Conservation (phyloP, 2,329 filamentous ascomycete genomes). For the Hortaea sp. region DNA sequence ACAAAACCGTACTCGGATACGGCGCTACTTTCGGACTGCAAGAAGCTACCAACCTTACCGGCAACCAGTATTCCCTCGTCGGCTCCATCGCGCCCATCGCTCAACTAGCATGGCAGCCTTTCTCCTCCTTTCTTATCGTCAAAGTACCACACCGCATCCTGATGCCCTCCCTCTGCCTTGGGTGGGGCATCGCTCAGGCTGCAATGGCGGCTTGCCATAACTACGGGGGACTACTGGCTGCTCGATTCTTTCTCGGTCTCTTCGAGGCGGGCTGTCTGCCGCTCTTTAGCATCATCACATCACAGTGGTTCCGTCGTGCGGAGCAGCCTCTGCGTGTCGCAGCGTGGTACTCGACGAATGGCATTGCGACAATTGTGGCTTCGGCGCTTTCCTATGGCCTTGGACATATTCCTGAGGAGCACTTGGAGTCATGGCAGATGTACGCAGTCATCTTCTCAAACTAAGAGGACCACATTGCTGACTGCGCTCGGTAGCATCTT, state of each 20-base stretch:
- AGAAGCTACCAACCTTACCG: slow-evolving; percentile 37
- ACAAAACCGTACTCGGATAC: slow-evolving; percentile 33
- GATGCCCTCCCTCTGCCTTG: slow-evolving; percentile 50
- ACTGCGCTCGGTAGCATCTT: slow-evolving; percentile 46
- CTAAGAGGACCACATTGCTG: too few species aligned
- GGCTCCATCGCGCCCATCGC: slow-evolving; percentile 41
- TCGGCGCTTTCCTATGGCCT: slow-evolving; percentile 49
- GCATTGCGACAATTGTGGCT: slow-evolving; percentile 53
- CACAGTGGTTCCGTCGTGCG: slow-evolving; percentile 20
- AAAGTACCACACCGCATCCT: slow-evolving; percentile 56
- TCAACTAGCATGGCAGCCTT: slow-evolving; percentile 52
- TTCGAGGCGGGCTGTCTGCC: slow-evolving; percentile 29
- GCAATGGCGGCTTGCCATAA: slow-evolving; percentile 48
- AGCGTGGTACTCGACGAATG: slow-evolving; percentile 49
- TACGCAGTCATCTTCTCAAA: too few species aligned
- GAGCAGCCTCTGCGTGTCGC: slow-evolving; percentile 46
- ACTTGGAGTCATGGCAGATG: slow-evolving; percentile 34
- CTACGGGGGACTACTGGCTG: slow-evolving; percentile 29
- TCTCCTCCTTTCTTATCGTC: slow-evolving; percentile 54
- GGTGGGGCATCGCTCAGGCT: slow-evolving; percentile 50
- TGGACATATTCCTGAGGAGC: slow-evolving; percentile 46
- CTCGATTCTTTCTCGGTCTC: slow-evolving; percentile 28
- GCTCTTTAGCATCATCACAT: slow-evolving; percentile 27
- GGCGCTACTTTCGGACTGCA: slow-evolving; percentile 41
- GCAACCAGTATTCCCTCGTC: slow-evolving; percentile 43